Conservation (phyloP, 2,329 filamentous ascomycete genomes). For the Sporothrix globosa region DNA sequence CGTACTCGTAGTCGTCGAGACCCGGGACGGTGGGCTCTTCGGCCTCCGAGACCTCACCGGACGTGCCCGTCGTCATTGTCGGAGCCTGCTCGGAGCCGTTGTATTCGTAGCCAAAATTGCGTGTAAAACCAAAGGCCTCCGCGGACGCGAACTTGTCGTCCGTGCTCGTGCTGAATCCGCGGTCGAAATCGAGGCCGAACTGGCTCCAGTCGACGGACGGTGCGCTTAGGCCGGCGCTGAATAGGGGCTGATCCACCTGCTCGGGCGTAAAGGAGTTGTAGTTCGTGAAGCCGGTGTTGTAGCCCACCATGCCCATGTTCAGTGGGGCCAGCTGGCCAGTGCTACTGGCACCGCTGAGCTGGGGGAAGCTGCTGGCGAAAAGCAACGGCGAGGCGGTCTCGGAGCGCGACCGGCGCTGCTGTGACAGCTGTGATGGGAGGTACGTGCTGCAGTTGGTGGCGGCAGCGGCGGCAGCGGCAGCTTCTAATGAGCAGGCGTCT, state of each 20-base stretch:
- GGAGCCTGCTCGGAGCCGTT: slow-evolving; percentile 59
- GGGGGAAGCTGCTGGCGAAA: slow-evolving; percentile 46
- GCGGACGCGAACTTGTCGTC: slow-evolving; percentile 56
- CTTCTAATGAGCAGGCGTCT: slow-evolving; percentile 21
- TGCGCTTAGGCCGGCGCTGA: slow-evolving; percentile 64
- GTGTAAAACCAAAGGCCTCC: slow-evolving; percentile 57
- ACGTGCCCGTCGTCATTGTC: slow-evolving; percentile 62
- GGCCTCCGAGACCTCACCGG: slow-evolving; percentile 68
- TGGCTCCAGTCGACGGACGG: slow-evolving; percentile 59
- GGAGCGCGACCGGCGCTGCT: slow-evolving; percentile 61
- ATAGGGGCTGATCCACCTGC: slow-evolving; percentile 60
- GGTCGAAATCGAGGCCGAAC: slow-evolving; percentile 53
- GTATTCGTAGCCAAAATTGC: slow-evolving; percentile 59
- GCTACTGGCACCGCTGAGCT: slow-evolving; percentile 40
- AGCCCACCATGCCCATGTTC: slow-evolving; percentile 61
- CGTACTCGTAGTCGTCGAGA: slow-evolving; percentile 49
- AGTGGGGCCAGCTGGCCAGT: slow-evolving; percentile 59
- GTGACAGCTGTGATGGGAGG: slow-evolving; percentile 36
- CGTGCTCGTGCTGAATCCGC: slow-evolving; percentile 49
- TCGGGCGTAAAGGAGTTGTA: slow-evolving; percentile 51
- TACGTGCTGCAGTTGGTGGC: slow-evolving; percentile 37
- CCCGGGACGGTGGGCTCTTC: slow-evolving; percentile 58
- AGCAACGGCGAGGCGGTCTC: slow-evolving; percentile 64
- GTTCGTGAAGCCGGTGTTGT: slow-evolving; percentile 50
- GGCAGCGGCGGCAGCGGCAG: slow-evolving; percentile 44